phyloP scores from a whole-genome alignment of 1,284 basidiomycete species.

The Lentinus polychrous region DNA sequence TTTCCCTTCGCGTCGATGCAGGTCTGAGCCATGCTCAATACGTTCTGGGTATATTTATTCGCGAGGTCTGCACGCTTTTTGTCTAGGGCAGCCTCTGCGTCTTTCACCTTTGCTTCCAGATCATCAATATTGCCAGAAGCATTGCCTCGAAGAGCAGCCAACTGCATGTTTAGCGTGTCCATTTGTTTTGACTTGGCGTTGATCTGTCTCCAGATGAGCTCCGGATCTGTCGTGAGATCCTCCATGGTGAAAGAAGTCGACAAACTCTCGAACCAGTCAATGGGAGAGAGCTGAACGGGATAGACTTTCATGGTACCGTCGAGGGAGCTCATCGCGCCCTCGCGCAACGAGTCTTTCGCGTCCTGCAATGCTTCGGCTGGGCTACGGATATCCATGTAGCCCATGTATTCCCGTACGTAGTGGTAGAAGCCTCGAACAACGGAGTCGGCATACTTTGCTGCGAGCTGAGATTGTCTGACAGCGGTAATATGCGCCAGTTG shows the following conservation, averaged over 20 bases:
- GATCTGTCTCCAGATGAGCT: constrained; percentile 2
- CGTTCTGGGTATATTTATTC: constrained; percentile 2
- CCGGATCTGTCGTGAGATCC: constrained; percentile 2
- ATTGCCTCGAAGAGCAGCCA: background rate
- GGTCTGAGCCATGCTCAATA: constrained; percentile 1
- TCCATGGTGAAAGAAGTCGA: constrained; percentile 5
- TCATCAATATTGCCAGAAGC: constrained; percentile 1
- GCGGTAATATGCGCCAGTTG: constrained; percentile 6
- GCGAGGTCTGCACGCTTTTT: background rate
- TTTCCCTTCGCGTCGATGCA: constrained; percentile 1
- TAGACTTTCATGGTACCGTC: constrained; percentile 14
- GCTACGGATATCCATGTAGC: constrained; percentile 15
- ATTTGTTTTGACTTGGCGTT: background rate
- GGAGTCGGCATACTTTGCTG: constrained; percentile 16
- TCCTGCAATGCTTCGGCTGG: constrained; percentile 16
- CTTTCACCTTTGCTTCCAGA: background rate
- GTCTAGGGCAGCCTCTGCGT: background rate
- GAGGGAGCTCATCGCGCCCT: constrained; percentile 17
- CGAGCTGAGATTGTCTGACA: constrained; percentile 12
- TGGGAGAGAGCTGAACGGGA: constrained; percentile 16
- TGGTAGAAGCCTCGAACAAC: constrained; percentile 18
- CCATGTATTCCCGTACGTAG: constrained; percentile 16
- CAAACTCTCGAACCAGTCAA: constrained; percentile 15
- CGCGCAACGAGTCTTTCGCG: constrained; percentile 18
- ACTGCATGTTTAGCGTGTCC: background rate